These are phyloP conservation scores for Ceratocystis cacaofunesta DNA, from an alignment of 2,329 filamentous ascomycete species.

Conservation along the genomic window DNA sequence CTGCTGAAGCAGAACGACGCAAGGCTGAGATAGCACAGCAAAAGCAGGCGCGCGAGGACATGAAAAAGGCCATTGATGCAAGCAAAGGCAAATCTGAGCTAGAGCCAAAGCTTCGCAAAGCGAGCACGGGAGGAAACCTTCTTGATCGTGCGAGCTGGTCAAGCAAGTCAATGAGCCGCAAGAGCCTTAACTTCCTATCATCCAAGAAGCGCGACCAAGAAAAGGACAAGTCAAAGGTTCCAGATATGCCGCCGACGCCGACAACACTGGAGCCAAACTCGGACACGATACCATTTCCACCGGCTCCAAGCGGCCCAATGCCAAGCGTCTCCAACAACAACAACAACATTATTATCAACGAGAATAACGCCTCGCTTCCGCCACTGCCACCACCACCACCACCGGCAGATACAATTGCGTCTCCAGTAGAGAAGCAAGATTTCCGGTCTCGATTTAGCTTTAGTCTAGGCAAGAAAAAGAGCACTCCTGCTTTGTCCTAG, in stretches of 20 bases:
- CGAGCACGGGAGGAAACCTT: conserved; percentile 28
- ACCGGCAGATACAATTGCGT: conserved; percentile 15
- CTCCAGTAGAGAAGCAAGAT: conserved; percentile 11
- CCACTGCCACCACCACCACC: not conserved
- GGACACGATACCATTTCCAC: not conserved
- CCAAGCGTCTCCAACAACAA: not conserved
- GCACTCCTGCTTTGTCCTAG: conserved; percentile 27
- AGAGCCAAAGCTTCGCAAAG: conserved; percentile 12
- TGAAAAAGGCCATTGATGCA: conserved; percentile 48
- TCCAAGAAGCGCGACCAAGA: conserved; percentile 33
- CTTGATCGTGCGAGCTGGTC: conserved; percentile 54
- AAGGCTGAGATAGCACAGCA: conserved; percentile 39
- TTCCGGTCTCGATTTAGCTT: conserved; percentile 46
- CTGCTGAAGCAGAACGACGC: conserved; percentile 40
- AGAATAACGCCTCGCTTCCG: not conserved
- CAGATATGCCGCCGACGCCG: not conserved
- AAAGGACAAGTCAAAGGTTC: not conserved
- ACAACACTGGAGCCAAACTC: conserved; percentile 1
- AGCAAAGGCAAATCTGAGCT: conserved; percentile 43
- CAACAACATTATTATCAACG: not conserved
- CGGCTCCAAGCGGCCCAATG: not conserved
- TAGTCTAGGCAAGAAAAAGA: conserved; percentile 50
- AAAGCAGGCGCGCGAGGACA: conserved; percentile 39
- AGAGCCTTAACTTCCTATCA: conserved; percentile 51
- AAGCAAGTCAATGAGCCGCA: conserved; percentile 66